Percentiles rank a stretch among this genome's conserved stretches.
Evolutionary conservation across 805 yeast genomes (phyloP).

Genomic region (Wickerhamiella hasegawae): DNA sequence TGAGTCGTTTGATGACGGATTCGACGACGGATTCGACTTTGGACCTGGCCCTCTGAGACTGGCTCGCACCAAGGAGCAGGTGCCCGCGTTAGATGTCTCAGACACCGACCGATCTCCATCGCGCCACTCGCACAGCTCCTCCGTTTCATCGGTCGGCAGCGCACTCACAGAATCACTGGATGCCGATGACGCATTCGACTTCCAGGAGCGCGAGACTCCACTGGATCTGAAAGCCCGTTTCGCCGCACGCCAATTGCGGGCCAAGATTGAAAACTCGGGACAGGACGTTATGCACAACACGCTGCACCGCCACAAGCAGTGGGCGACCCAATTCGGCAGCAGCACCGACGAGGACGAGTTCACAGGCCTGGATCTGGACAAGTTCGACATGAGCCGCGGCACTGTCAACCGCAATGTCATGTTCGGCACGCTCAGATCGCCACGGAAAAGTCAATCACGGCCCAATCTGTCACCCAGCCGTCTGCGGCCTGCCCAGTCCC

Average conservation of each 20-base stretch:
- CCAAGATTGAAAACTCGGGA: constrained; percentile 4
- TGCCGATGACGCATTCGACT: constrained; percentile 10
- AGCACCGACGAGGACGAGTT: neutral
- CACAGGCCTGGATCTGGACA: constrained; percentile 12
- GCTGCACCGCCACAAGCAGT: neutral
- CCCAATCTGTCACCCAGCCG: neutral
- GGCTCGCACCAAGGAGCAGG: neutral
- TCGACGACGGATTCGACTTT: constrained; percentile 1
- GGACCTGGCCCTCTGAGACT: neutral
- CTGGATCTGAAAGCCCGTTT: constrained; percentile 8
- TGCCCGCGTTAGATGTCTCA: constrained; percentile 2
- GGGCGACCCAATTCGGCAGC: neutral
- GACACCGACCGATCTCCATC: constrained; percentile 10
- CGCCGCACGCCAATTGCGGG: constrained; percentile 8
- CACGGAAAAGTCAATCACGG: neutral
- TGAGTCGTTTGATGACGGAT: neutral
- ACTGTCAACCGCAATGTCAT: constrained; percentile 13
- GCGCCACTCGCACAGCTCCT: constrained; percentile 9
- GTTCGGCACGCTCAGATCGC: constrained; percentile 7
- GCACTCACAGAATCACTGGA: constrained; percentile 10
- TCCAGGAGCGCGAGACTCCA: constrained; percentile 3
- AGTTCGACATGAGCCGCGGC: constrained; percentile 10
- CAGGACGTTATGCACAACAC: neutral
- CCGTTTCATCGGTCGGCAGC: constrained; percentile 8
- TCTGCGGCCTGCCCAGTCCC: constrained; percentile 2